These are phyloP conservation scores for Metschnikowia baotianmanensis DNA, from an alignment of 805 yeast species.

Conservation along the genomic window DNA sequence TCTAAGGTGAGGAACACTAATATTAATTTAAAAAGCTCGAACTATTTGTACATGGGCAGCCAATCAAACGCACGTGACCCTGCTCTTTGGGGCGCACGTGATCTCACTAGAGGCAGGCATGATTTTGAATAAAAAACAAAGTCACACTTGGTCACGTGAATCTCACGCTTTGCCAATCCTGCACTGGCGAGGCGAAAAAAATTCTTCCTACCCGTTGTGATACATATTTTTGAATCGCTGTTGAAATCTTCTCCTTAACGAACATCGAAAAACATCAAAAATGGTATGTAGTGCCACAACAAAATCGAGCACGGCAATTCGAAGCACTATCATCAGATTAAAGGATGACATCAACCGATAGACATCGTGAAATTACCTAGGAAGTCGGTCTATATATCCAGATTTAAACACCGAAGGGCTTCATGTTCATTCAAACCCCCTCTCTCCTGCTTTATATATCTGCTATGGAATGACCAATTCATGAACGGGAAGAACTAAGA, in stretches of 20 bases:
- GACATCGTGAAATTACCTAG: no score
- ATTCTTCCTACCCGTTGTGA: constrained; percentile 12
- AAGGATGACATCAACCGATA: background rate
- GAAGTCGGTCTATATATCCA: no score
- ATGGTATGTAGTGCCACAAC: constrained; percentile 30
- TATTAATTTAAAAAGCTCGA: no score
- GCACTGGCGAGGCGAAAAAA: constrained; percentile 18
- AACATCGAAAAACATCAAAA: constrained; percentile 28
- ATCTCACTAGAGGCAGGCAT: no score
- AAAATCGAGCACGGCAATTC: background rate
- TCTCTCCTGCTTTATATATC: no score
- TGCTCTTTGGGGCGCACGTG: no score
- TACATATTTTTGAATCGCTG: constrained; percentile 8
- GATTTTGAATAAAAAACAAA: constrained; percentile 11
- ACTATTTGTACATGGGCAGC: no score
- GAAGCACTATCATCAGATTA: background rate
- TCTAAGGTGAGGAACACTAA: no score
- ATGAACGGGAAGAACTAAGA: background rate
- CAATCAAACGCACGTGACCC: no score
- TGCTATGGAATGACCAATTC: background rate
- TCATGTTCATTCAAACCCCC: no score
- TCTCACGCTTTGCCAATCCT: constrained; percentile 10
- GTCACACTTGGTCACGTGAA: constrained; percentile 11
- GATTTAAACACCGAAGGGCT: no score
- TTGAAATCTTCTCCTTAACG: constrained; percentile 19